Percentiles rank a stretch among this genome's conserved stretches.
phyloP scores from a whole-genome alignment of 176 grass and related monocot genomes.

The Elymus sibiricus region DNA sequence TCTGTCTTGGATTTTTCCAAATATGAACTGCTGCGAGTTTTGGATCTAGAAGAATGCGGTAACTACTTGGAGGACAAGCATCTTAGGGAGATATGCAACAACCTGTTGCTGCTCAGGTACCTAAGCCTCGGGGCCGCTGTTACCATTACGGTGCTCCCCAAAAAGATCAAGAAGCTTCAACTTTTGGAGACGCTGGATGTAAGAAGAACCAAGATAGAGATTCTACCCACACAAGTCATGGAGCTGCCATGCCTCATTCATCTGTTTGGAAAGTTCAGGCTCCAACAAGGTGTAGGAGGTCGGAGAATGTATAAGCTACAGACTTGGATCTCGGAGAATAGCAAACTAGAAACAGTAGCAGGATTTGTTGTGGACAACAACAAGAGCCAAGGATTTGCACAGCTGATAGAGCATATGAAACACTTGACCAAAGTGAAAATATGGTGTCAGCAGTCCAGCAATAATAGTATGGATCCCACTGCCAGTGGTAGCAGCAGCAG shows the following conservation, averaged over 20 bases:
- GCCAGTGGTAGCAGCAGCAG: neutral
- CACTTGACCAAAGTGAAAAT: constrained; percentile 15
- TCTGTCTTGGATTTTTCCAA: neutral
- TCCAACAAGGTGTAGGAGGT: neutral
- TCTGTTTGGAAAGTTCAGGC: neutral
- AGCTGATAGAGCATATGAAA: neutral
- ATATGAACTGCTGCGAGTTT: neutral
- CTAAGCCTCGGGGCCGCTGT: neutral
- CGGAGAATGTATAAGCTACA: neutral
- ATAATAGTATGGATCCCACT: neutral
- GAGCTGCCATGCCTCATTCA: neutral
- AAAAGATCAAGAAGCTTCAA: neutral
- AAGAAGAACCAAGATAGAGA: neutral
- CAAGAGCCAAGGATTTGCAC: neutral
- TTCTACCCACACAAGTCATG: neutral
- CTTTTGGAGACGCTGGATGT: neutral
- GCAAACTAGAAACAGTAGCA: neutral
- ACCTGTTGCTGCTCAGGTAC: neutral
- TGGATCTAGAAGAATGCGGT: neutral
- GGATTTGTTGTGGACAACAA: neutral
- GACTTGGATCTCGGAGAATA: neutral
- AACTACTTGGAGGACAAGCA: neutral
- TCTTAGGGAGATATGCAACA: neutral
- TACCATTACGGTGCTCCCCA: neutral
- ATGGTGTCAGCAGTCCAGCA: neutral